Evolutionary conservation across 1,284 basidiomycete genomes (phyloP).

Genomic region (Irpex sp.): DNA sequence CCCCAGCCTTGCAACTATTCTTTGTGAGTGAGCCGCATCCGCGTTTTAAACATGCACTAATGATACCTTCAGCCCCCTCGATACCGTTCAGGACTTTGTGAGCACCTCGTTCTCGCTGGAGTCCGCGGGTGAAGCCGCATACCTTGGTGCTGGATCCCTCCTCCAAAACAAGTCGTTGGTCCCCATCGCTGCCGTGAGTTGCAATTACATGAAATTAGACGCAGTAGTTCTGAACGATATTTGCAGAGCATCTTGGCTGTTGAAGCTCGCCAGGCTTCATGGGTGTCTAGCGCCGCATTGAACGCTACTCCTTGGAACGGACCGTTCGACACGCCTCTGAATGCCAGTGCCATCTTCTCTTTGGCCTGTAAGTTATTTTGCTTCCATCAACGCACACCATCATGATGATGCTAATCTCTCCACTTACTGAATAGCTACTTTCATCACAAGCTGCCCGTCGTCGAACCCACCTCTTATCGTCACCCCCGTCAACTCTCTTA

Average conservation of each 20-base stretch:
- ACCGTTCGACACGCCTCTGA: slow-evolving; percentile 49
- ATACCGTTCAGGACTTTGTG: slow-evolving; percentile 42
- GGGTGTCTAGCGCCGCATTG: slow-evolving; percentile 43
- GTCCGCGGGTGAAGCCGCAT: slow-evolving; percentile 47
- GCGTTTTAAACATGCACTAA: background rate
- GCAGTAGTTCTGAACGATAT: background rate
- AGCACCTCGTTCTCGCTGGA: slow-evolving; percentile 50
- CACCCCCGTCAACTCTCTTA: slow-evolving; percentile 34
- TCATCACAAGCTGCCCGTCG: slow-evolving; percentile 32
- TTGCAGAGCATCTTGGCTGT: slow-evolving; percentile 4
- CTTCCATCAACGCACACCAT: background rate
- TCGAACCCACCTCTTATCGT: slow-evolving; percentile 38
- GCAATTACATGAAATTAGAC: background rate
- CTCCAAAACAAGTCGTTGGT: slow-evolving; percentile 38
- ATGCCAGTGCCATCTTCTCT: slow-evolving; percentile 2
- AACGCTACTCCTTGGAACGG: slow-evolving; percentile 47
- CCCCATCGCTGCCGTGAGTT: slow-evolving; percentile 26
- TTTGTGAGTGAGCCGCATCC: slow-evolving; percentile 38
- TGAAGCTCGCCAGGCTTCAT: slow-evolving; percentile 46
- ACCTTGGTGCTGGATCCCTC: slow-evolving; percentile 45
- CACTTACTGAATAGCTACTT: slow-evolving; percentile 13
- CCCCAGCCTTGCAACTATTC: slow-evolving; percentile 6
- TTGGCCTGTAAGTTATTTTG: slow-evolving; percentile 4
- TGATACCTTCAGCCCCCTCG: slow-evolving; percentile 37
- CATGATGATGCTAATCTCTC: background rate